A percentile compares a stretch with the other conserved stretches of the same genome.
Conservation (phyloP, 2,329 filamentous ascomycete genomes). For the Oidium heveae region DNA sequence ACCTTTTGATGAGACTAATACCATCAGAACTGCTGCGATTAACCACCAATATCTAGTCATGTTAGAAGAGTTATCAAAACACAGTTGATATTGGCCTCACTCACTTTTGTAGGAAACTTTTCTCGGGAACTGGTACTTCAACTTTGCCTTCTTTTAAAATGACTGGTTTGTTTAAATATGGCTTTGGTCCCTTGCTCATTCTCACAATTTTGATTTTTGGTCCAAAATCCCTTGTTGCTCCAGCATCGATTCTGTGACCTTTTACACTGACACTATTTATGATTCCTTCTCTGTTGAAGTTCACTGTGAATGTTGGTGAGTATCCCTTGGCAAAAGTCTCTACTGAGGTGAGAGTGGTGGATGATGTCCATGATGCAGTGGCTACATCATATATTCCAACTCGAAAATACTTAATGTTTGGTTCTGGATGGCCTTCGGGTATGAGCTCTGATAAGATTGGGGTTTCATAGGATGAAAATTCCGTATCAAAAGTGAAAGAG, state of each 20-base stretch:
- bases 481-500: slow-evolving; percentile 18
- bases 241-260: slow-evolving; percentile 35
- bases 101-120: slow-evolving; percentile 41
- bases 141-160: slow-evolving; percentile 35
- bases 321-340: slow-evolving; percentile 37
- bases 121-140: slow-evolving; percentile 29
- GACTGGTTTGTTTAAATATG: slow-evolving; percentile 36
- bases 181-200: slow-evolving; percentile 24
- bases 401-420: slow-evolving; percentile 21
- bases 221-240: slow-evolving; percentile 38
- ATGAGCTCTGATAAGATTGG: slow-evolving; percentile 21
- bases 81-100: slow-evolving; percentile 9
- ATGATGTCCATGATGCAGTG: slow-evolving; percentile 23
- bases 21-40: not conserved
- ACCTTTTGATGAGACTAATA: too few relatives aligned
- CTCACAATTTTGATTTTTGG: slow-evolving; percentile 28
- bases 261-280: slow-evolving; percentile 26
- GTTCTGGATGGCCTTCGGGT: not conserved
- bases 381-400: slow-evolving; percentile 29
- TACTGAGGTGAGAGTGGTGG: slow-evolving; percentile 27
- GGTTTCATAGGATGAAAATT: slow-evolving; percentile 28
- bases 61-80: not conserved
- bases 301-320: slow-evolving; percentile 28
- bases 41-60: not conserved
- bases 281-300: slow-evolving; percentile 20